phyloP scores from a whole-genome alignment of 352 stramenopile species.

The Globisporangium emineosum region DNA sequence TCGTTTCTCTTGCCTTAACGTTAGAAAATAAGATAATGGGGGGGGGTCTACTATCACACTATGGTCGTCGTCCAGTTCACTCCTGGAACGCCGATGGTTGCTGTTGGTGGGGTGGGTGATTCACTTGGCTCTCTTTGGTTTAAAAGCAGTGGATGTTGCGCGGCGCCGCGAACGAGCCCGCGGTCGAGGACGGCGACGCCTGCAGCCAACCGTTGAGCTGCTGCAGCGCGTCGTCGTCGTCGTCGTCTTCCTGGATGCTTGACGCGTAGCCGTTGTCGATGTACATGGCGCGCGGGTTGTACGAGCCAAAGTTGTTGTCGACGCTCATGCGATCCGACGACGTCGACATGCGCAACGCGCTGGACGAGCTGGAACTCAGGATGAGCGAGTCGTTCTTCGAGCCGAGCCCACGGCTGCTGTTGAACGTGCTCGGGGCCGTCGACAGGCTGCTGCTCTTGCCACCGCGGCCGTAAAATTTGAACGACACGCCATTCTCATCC shows the following conservation, averaged over 20 bases:
- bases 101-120: not conserved
- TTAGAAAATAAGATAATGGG: slow-evolving; percentile 11
- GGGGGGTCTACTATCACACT: slow-evolving; percentile 12
- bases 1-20: not conserved
- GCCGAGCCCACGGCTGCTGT: slow-evolving; percentile 25
- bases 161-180: slow-evolving; percentile 37
- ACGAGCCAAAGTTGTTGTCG: slow-evolving; percentile 70
- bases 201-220: slow-evolving; percentile 64
- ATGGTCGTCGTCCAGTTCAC: slow-evolving; percentile 5
- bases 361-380: slow-evolving; percentile 42
- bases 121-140: not conserved
- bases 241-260: slow-evolving; percentile 68
- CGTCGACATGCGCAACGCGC: slow-evolving; percentile 38
- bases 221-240: slow-evolving; percentile 40
- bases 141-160: slow-evolving; percentile 25
- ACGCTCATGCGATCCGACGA: slow-evolving; percentile 67
- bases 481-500: slow-evolving; percentile 38
- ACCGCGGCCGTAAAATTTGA: slow-evolving; percentile 62
- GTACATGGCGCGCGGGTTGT: slow-evolving; percentile 46
- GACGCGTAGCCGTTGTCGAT: slow-evolving; percentile 47
- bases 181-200: slow-evolving; percentile 60
- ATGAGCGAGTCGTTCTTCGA: slow-evolving; percentile 51
- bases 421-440: slow-evolving; percentile 14
- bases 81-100: not conserved
- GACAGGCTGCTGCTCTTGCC: slow-evolving; percentile 30